These are phyloP conservation scores for Penicillium paradoxum DNA, from an alignment of 495 filamentous ascomycete species.

Conservation along the genomic window DNA sequence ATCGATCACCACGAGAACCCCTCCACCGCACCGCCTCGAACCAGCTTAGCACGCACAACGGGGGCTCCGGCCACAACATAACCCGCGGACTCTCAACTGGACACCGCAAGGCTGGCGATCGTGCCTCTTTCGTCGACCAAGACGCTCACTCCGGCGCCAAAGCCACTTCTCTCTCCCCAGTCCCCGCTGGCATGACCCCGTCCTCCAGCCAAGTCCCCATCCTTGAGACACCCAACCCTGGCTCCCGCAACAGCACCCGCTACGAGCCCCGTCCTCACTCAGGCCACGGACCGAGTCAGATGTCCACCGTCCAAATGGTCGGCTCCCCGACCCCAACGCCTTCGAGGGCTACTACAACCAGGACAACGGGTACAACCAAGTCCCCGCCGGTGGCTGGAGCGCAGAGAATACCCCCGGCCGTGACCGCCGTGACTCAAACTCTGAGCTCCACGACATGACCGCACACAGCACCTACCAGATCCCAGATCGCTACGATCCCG, in stretches of 20 bases:
- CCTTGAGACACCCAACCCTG: constrained; percentile 17
- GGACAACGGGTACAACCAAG: constrained; percentile 13
- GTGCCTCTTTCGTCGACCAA: constrained; percentile 13
- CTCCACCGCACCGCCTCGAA: constrained; percentile 30
- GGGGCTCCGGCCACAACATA: constrained; percentile 16
- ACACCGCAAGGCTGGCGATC: constrained; percentile 33
- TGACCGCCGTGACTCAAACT: neutral
- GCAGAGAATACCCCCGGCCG: constrained; percentile 3
- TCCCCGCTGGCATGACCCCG: constrained; percentile 20
- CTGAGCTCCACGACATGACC: constrained; percentile 7
- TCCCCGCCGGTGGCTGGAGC: constrained; percentile 8
- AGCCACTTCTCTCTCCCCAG: constrained; percentile 19
- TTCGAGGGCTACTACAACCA: constrained; percentile 14
- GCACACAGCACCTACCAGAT: constrained; percentile 14
- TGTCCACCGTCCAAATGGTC: constrained; percentile 7
- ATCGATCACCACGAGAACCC: constrained; percentile 14
- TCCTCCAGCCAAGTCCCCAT: constrained; percentile 24
- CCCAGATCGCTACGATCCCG: constrained; percentile 19
- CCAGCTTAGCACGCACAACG: constrained; percentile 22
- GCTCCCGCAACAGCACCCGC: constrained; percentile 22
- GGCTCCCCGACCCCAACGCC: constrained; percentile 13
- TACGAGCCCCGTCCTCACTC: constrained; percentile 18
- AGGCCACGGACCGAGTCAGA: neutral
- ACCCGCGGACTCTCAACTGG: constrained; percentile 39
- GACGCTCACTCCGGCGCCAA: neutral